phyloP scores from a whole-genome alignment of 371 early-diverging fungal genomes.

The Zopfochytrium polystomum region DNA sequence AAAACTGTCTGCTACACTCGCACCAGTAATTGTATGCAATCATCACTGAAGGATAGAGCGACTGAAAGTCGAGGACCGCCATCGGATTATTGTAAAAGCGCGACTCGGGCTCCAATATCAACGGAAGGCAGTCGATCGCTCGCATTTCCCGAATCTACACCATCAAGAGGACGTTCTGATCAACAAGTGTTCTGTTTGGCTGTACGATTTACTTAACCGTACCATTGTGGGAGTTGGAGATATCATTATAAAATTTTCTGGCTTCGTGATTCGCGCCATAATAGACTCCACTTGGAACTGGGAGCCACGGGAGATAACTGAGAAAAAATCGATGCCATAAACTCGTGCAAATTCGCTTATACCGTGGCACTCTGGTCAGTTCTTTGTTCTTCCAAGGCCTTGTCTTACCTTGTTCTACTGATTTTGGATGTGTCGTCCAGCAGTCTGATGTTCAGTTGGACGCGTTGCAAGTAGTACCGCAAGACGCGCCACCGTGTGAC shows the following conservation, averaged over 20 bases:
- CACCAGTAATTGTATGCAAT: constrained; percentile 91
- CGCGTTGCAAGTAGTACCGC: constrained; percentile 66
- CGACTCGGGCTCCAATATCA: constrained; percentile 84
- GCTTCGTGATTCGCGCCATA: constrained; percentile 79
- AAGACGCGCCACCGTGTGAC: constrained; percentile 60
- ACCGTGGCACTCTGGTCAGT: background rate
- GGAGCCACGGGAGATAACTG: constrained; percentile 83
- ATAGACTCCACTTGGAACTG: constrained; percentile 87
- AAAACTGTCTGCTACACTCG: background rate
- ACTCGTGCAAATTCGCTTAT: constrained; percentile 78
- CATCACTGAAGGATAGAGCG: constrained; percentile 89
- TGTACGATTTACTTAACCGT: too few species aligned
- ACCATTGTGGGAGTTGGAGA: too few species aligned
- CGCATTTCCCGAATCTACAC: constrained; percentile 67
- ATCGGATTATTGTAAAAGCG: constrained; percentile 77
- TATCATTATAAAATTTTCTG: constrained; percentile 57
- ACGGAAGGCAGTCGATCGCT: constrained; percentile 77
- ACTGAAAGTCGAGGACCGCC: constrained; percentile 87
- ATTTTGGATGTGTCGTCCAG: constrained; percentile 70
- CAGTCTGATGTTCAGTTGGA: constrained; percentile 62
- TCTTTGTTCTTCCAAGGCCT: too few species aligned
- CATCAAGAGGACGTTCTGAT: too few species aligned
- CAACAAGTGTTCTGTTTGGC: too few species aligned
- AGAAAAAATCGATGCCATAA: constrained; percentile 82
- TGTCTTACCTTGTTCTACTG: constrained; percentile 51